Evolutionary conservation across 225 moss, liverwort and hornwort genomes (phyloP), one percentile per base, ranked within the genome.

Genomic region (Takakia lepidozioides): DNA sequence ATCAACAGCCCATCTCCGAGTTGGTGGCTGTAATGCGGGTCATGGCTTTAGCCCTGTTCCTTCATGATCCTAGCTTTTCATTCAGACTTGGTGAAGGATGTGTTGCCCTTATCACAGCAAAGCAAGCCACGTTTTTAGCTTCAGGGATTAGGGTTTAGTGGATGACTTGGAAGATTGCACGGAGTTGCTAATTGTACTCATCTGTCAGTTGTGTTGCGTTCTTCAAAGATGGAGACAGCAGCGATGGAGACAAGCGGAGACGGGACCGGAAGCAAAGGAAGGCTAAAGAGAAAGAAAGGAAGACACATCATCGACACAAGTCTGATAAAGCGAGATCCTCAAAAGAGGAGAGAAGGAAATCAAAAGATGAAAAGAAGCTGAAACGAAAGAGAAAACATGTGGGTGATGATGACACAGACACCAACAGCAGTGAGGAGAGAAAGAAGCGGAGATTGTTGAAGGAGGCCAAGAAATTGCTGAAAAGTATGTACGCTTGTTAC

Each of bases 381-480:
- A 64, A 75, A 60, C 50, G 39, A 45, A 81, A 60, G 60, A 79
- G 68, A 45, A 76, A 63, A 28, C 57, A 58, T 35, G 73, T 58
- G 10, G 67, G 66, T 52, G 69, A 70, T 19, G 55, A 65, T 29
- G 48, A 71, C 21, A 67, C 69, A 19, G 84, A 87, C 47, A 78
- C 73, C 15, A 64, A 67, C 27, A 44, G 65, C 34, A 67, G 57
- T 23, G 80, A 86, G 30, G 52, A 57, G 36, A 63, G 60, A 26
- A 89, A 75, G 44, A 86, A 78, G 60, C 83, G 71, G 36, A 78
- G 73, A 46, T 63, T 77, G 49, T 34, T 71, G 46, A 85, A 85
- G 68, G 80, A 75, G 61, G 92, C 84, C 38, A 84, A 85, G 38
- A 84, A 67, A 25, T 27, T 82, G 50, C 58, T 77, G 38, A 82